Base-by-base conservation (phyloP, 192 early-diverging fungal species). In the Coemansia sp. region DNA sequence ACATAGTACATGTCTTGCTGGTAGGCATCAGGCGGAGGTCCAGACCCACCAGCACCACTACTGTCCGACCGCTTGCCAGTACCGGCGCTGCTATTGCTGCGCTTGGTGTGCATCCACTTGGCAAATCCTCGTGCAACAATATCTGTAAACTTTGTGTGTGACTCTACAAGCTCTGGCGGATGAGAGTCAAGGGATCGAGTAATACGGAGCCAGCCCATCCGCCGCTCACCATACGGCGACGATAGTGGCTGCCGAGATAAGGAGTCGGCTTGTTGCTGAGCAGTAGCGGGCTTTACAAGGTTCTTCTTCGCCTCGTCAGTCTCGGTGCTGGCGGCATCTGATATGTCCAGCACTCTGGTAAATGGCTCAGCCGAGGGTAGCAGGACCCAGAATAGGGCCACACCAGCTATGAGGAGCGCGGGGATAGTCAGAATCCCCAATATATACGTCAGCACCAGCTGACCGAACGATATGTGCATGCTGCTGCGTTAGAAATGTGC, bases 1-100 rank as follows among this genome's bases (percentile, higher is more conserved):
- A 80, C 92, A 70, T 88, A 96, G 59, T 87, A 87, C 20, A 80
- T 74, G 59, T 90, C 86, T 35, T 73, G 68, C 2, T 65, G 56
- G 16, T 29, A 37, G 32, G 77, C 75, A 11, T 61, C 59, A 20
- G 68, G 32, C 16, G 62, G 43, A 3, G n/a, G 50, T n/a, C 44
- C 56, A 43, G 82, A 71, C 2, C 53, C 53, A 22, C 49, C 10
- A 40, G 69, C 44, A 9, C 56, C 50, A 6, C 44, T 50, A 45
- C 59, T 49, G 35, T 73, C 71, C 1, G 65, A 29, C 30, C 74
- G 75, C 65, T 84, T 84, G 30, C 53, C 53, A 12, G 8, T 56
- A 7, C 13, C 3, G 50, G 5, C 15, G 50, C 50, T 53, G 15
- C 12, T 65, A 61, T 39, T 62, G 49, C 34, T 62, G 24, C 78